These are phyloP conservation scores for Calonectria pauciramosa DNA, from an alignment of 2,329 filamentous ascomycete genomes.

Conservation along the genomic window DNA sequence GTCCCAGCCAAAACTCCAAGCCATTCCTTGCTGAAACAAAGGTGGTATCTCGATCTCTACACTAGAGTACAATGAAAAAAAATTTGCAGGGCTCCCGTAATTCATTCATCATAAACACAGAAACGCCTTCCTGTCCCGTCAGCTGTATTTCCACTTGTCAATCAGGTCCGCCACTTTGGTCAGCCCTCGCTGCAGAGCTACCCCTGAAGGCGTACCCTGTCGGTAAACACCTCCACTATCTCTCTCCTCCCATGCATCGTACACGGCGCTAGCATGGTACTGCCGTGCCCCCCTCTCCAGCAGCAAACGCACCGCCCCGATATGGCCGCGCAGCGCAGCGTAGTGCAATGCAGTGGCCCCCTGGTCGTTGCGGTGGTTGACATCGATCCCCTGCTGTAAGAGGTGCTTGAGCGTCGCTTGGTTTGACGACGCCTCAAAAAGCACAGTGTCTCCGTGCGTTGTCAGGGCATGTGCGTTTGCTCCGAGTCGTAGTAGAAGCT, in stretches of 20 bases:
- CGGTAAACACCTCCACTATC: conserved; percentile 41
- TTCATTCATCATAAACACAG: conserved; percentile 20
- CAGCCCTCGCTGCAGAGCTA: conserved; percentile 45
- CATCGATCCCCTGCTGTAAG: conserved; percentile 42
- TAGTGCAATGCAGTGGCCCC: conserved; percentile 47
- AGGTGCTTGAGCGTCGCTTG: conserved; percentile 44
- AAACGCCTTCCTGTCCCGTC: conserved; percentile 29
- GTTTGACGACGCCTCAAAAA: conserved; percentile 45
- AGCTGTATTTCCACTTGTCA: conserved; percentile 45
- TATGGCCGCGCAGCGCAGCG: conserved; percentile 43
- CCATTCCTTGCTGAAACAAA: conserved; percentile 1
- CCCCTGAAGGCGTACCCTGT: conserved; percentile 46
- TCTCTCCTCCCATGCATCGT: conserved; percentile 46
- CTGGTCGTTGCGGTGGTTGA: conserved; percentile 45
- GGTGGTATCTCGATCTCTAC: conserved; percentile 8
- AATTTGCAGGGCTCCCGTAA: background rate
- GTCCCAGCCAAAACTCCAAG: background rate
- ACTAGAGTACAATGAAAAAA: background rate
- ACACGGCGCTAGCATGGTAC: conserved; percentile 45
- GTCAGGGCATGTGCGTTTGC: conserved; percentile 43
- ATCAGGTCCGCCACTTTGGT: conserved; percentile 46
- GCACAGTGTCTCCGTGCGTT: conserved; percentile 43
- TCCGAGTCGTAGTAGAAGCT: conserved; percentile 43
- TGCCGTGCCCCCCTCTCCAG: conserved; percentile 45
- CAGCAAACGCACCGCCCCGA: conserved; percentile 39